A percentile compares a stretch with the other conserved stretches of the same genome.
phyloP scores from a whole-genome alignment of 1,284 basidiomycete species.

The Cerrena zonata region DNA sequence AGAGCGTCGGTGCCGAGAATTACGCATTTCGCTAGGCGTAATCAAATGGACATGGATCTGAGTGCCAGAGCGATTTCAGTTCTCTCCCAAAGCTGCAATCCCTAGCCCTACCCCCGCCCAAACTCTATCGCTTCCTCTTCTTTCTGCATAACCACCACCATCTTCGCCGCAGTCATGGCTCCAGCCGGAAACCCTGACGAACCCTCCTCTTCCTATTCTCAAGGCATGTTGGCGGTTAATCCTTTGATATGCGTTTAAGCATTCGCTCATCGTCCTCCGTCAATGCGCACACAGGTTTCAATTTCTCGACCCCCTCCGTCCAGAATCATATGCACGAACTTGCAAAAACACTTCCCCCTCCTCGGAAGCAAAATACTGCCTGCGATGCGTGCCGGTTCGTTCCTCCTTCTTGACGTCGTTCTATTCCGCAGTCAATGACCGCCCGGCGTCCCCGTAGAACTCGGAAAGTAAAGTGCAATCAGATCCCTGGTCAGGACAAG shows the following conservation, averaged over 20 bases:
- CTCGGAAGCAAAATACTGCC: conserved; percentile 83
- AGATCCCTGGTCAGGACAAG: conserved; percentile 71
- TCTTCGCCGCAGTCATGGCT: conserved; percentile 5
- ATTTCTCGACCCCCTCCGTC: conserved; percentile 54
- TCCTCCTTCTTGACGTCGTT: conserved; percentile 7
- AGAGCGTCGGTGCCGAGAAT: conserved; percentile 5
- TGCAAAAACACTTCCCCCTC: conserved; percentile 67
- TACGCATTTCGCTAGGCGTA: conserved; percentile 3
- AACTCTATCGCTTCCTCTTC: conserved; percentile 4
- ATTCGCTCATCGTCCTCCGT: conserved; percentile 11
- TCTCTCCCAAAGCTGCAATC: neutral
- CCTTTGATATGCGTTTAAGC: neutral
- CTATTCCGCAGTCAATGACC: conserved; percentile 1
- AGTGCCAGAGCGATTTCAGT: neutral
- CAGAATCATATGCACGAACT: conserved; percentile 75
- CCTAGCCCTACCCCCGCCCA: neutral
- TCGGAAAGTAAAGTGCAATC: conserved; percentile 78
- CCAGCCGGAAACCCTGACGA: conserved; percentile 1
- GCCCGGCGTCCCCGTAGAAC: conserved; percentile 39
- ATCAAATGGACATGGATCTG: neutral
- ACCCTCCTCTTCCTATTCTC: conserved; percentile 3
- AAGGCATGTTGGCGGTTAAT: too few species aligned
- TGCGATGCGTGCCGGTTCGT: conserved; percentile 80
- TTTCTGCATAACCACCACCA: conserved; percentile 9
- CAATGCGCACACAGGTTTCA: conserved; percentile 39